phyloP scores from a whole-genome alignment of 2,329 filamentous ascomycete genomes.

The Trichoderma koningii region DNA sequence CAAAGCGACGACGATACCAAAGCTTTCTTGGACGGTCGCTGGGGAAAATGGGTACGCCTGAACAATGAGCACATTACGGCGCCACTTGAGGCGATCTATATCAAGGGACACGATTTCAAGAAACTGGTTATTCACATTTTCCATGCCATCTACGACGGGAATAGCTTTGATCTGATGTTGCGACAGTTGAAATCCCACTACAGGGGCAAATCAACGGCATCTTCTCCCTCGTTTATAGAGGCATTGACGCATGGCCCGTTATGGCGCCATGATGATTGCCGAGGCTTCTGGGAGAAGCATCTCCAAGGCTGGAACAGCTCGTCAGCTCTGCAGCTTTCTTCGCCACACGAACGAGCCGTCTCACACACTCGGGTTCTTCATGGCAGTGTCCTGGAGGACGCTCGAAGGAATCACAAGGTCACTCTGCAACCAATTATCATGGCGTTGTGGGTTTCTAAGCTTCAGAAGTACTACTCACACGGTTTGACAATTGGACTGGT shows the following conservation, averaged over 20 bases:
- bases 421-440: constrained; percentile 80
- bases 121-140: constrained; percentile 70
- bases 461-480: constrained; percentile 54
- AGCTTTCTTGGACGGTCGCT: constrained; percentile 40
- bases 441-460: constrained; percentile 68
- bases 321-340: constrained; percentile 28
- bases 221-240: constrained; percentile 63
- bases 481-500: constrained; percentile 69
- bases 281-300: constrained; percentile 67
- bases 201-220: constrained; percentile 28
- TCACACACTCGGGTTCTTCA: constrained; percentile 36
- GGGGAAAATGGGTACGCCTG: constrained; percentile 53
- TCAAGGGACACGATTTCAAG: constrained; percentile 36
- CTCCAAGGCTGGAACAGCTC: constrained; percentile 43
- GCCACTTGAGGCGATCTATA: constrained; percentile 55
- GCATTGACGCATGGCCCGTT: constrained; percentile 71
- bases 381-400: constrained; percentile 49
- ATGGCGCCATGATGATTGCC: constrained; percentile 43
- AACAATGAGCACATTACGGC: constrained; percentile 53
- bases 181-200: constrained; percentile 49
- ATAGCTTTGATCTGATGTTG: constrained; percentile 71
- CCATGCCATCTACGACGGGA: constrained; percentile 85
- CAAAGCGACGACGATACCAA: constrained; percentile 38
- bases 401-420: constrained; percentile 64
- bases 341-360: constrained; percentile 5